Percentiles rank a stretch among this genome's conserved stretches.
phyloP scores from a whole-genome alignment of 1,284 basidiomycete species.

The Sphagnurus paluster region DNA sequence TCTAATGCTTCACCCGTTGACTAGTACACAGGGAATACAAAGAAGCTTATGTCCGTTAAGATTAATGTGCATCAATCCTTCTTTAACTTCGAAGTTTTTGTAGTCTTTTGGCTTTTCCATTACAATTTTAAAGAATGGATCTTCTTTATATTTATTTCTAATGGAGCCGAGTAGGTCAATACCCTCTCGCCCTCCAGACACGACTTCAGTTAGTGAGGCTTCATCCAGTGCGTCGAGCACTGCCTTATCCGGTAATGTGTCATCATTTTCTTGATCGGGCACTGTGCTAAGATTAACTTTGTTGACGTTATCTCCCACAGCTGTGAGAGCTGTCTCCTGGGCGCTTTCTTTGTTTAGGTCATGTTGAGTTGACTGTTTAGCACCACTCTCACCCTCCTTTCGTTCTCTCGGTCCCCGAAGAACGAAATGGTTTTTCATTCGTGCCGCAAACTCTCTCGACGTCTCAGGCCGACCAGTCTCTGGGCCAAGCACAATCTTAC shows the following conservation, averaged over 20 bases:
- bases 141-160: conserved; percentile 20
- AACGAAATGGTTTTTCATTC: conserved; percentile 14
- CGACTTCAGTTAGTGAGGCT: not conserved
- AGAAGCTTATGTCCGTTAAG: conserved; percentile 13
- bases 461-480: conserved; percentile 22
- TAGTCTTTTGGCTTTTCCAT: conserved; percentile 22
- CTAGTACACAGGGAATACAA: conserved; percentile 32
- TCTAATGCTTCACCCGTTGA: conserved; percentile 18
- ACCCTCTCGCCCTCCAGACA: conserved; percentile 8
- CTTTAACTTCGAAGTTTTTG: conserved; percentile 28
- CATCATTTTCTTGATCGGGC: too few relatives aligned
- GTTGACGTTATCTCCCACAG: too few relatives aligned
- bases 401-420: conserved; percentile 20
- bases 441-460: conserved; percentile 18
- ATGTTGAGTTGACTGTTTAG: not conserved
- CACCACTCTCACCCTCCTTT: conserved; percentile 23
- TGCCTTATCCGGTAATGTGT: not conserved
- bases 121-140: conserved; percentile 25
- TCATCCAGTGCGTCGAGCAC: not conserved
- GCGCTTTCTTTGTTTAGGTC: not conserved
- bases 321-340: not conserved
- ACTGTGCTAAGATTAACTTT: too few relatives aligned
- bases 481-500: not conserved
- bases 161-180: conserved; percentile 17
- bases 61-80: conserved; percentile 26